These are phyloP conservation scores for Xylariaceae sp. DNA, from an alignment of 2,329 filamentous ascomycete genomes.

Conservation along the genomic window DNA sequence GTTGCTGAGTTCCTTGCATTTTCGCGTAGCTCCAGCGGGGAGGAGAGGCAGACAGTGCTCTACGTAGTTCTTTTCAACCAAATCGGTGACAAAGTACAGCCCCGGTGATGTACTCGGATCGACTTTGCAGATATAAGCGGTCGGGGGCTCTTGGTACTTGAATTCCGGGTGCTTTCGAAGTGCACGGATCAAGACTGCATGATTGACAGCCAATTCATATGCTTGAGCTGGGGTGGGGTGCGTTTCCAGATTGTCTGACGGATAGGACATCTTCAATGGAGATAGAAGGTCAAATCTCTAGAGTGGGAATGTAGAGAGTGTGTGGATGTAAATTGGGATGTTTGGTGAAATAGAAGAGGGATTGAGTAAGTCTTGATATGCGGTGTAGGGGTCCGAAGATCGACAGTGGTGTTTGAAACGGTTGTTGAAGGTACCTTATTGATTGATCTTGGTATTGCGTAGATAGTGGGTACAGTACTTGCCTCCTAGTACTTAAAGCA, in stretches of 20 bases:
- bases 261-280: no score
- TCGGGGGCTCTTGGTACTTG: conserved; percentile 24
- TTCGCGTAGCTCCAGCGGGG: conserved; percentile 26
- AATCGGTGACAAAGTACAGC: conserved; percentile 27
- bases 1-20: conserved; percentile 28
- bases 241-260: not conserved
- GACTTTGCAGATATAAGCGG: conserved; percentile 19
- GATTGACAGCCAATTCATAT: conserved; percentile 21
- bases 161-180: conserved; percentile 25
- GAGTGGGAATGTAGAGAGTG: no score
- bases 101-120: conserved; percentile 20
- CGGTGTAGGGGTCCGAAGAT: no score
- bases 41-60: conserved; percentile 27
- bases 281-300: no score
- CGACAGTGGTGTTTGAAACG: no score
- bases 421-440: no score
- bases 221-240: conserved; percentile 21
- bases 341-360: no score
- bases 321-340: no score
- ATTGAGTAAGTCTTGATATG: no score
- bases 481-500: no score
- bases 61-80: conserved; percentile 29
- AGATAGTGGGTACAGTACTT: no score
- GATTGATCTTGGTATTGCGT: no score
- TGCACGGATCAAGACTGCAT: conserved; percentile 26